phyloP scores from a whole-genome alignment of 441 rosid genomes.

The Capsella rubella region DNA sequence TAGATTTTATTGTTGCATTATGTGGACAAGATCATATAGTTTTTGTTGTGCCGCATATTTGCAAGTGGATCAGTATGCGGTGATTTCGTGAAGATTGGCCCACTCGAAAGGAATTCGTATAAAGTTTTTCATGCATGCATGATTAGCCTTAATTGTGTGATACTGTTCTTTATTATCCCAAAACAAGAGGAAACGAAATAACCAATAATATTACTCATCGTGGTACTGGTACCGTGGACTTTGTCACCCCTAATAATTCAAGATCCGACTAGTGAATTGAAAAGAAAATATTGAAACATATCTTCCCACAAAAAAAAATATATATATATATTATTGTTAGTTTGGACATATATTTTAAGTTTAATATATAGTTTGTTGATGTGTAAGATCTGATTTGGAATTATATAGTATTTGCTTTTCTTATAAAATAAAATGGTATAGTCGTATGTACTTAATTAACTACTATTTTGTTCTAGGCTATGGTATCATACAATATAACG shows the following conservation, averaged over 20 bases:
- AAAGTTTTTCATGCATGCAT: conserved; percentile 21
- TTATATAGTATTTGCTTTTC: too few relatives aligned
- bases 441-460: too few relatives aligned
- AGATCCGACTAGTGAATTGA: not conserved
- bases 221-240: not conserved
- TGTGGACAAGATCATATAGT: not conserved
- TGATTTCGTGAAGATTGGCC: conserved; percentile 13
- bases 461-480: too few relatives aligned
- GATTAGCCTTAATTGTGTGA: not conserved
- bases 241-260: conserved; percentile 10
- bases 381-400: too few relatives aligned
- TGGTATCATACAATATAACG: too few relatives aligned
- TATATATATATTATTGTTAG: too few relatives aligned
- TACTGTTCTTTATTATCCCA: not conserved
- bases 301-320: not conserved
- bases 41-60: conserved; percentile 16
- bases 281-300: conserved; percentile 8
- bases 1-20: conserved; percentile 1
- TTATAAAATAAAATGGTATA: too few relatives aligned
- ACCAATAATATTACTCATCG: not conserved
- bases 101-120: not conserved
- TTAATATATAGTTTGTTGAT: too few relatives aligned
- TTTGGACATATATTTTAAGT: not conserved
- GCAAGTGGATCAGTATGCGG: not conserved
- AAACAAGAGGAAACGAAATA: conserved; percentile 17